Percentiles rank a stretch among this genome's conserved stretches.
These are phyloP conservation scores for Hymenoscyphus scutula DNA, from an alignment of 2,329 filamentous ascomycete species.

Conservation along the genomic window DNA sequence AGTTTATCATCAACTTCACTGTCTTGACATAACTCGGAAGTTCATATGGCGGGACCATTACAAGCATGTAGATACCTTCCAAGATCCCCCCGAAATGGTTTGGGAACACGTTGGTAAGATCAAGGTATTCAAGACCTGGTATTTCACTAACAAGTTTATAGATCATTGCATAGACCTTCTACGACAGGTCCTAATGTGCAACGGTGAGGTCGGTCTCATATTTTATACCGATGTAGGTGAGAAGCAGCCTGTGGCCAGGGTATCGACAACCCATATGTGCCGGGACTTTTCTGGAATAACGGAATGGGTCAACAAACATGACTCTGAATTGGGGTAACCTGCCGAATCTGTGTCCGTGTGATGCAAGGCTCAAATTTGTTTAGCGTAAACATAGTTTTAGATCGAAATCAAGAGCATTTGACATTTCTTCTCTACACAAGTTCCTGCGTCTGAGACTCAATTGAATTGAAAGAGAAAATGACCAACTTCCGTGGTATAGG, in stretches of 20 bases:
- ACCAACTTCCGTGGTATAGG: no score
- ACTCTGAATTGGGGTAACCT: no score
- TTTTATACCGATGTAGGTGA: conserved; percentile 3
- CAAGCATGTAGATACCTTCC: not conserved
- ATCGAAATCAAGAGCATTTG: no score
- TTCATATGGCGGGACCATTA: conserved; percentile 4
- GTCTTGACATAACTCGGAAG: conserved; percentile 1
- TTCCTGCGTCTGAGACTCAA: no score
- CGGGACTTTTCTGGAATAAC: not conserved
- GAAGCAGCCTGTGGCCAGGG: conserved; percentile 1
- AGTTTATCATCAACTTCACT: conserved; percentile 7
- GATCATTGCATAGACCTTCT: conserved; percentile 6
- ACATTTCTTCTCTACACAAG: no score
- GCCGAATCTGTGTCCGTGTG: no score
- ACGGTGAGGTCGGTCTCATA: conserved; percentile 1
- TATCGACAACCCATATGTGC: conserved; percentile 3
- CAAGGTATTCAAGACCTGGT: not conserved
- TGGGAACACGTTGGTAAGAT: conserved; percentile 4
- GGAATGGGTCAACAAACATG: not conserved
- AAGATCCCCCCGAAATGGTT: not conserved
- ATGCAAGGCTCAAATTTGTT: no score
- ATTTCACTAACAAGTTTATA: not conserved
- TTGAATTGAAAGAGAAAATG: no score
- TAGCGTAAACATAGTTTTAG: no score
- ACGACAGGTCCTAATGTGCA: conserved; percentile 5